A percentile compares a stretch with the other conserved stretches of the same genome.
Evolutionary conservation across 805 yeast species (phyloP).

Genomic region (Candida maris): DNA sequence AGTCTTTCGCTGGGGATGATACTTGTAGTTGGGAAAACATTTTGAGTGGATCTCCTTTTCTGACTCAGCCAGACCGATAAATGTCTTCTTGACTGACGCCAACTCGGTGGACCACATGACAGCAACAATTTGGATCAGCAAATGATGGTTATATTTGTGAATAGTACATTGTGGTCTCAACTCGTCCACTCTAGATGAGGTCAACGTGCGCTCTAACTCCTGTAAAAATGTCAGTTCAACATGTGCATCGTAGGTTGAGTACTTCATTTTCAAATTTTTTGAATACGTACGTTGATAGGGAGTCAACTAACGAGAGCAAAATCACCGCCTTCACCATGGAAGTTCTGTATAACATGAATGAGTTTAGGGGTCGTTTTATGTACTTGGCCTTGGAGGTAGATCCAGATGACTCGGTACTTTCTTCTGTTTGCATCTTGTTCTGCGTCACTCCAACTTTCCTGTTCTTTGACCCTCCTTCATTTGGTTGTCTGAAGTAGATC

Average conservation of each 20-base stretch:
- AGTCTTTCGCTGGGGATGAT: constrained; percentile 35
- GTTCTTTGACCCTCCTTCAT: constrained; percentile 8
- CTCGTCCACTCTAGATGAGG: constrained; percentile 5
- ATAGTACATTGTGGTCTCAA: constrained; percentile 13
- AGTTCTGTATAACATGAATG: constrained; percentile 45
- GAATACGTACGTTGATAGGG: constrained; percentile 20
- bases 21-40: constrained; percentile 43
- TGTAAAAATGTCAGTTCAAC: constrained; percentile 15
- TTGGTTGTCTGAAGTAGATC: constrained; percentile 24
- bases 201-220: constrained; percentile 9
- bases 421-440: constrained; percentile 2
- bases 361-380: constrained; percentile 45
- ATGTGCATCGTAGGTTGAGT: constrained; percentile 15
- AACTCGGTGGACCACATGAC: constrained; percentile 44
- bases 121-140: constrained; percentile 40
- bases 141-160: constrained; percentile 38
- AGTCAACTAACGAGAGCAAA: constrained; percentile 23
- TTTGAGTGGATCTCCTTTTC: constrained; percentile 40
- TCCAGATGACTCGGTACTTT: constrained; percentile 3
- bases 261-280: constrained; percentile 13
- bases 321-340: constrained; percentile 40
- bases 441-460: background rate
- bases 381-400: constrained; percentile 9
- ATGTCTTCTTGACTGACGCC: constrained; percentile 33
- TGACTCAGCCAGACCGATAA: constrained; percentile 35